Conservation (phyloP, 805 yeast species). For the Nakazawaea molendinolei region DNA sequence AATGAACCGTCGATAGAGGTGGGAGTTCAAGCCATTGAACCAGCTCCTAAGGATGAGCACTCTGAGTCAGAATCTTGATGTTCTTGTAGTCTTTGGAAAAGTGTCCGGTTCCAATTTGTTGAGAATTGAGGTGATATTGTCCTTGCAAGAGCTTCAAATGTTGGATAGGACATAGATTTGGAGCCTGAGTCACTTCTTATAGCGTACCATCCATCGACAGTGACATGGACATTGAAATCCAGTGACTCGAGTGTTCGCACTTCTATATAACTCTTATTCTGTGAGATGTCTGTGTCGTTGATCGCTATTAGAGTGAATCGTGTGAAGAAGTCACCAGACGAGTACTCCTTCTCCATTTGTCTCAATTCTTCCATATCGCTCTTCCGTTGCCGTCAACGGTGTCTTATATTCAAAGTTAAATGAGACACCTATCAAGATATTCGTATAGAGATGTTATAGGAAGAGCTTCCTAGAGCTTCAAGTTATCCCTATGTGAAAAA, state of each 20-base stretch:
- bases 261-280: constrained; percentile 3
- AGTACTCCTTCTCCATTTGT: constrained; percentile 1
- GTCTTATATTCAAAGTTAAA: background rate
- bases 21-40: no score
- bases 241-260: constrained; percentile 15
- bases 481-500: background rate
- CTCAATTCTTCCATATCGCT: constrained; percentile 7
- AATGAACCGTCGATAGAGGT: no score
- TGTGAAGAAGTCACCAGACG: background rate
- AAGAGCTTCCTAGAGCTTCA: constrained; percentile 13
- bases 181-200: background rate
- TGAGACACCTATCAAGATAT: no score
- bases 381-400: background rate
- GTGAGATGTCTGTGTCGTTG: constrained; percentile 3
- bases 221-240: constrained; percentile 15
- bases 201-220: constrained; percentile 22
- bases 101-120: constrained; percentile 2
- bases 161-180: constrained; percentile 16
- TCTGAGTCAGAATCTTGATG: background rate
- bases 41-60: no score
- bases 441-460: no score
- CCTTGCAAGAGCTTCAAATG: constrained; percentile 23
- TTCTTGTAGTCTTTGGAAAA: background rate
- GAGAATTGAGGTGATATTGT: constrained; percentile 4
- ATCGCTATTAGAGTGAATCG: no score